Evolutionary conservation across 2,329 filamentous ascomycete species (phyloP).

Genomic region (Kalmusia sp.): DNA sequence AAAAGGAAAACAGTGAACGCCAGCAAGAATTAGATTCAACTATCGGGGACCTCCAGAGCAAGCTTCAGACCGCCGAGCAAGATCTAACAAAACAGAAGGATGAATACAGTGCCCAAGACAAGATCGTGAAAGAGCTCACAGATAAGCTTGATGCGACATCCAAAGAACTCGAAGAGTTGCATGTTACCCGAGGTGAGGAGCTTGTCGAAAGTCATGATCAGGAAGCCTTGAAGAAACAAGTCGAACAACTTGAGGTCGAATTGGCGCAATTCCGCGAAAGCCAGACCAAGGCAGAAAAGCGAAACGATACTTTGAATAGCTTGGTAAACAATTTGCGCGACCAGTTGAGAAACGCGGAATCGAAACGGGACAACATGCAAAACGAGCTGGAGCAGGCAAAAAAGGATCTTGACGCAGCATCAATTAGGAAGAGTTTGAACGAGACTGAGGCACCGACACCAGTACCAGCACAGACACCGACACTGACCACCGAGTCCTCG

Average conservation of each 20-base stretch:
- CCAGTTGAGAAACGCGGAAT: conserved; percentile 62
- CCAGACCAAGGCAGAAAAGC: conserved; percentile 57
- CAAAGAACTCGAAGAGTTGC: conserved; percentile 57
- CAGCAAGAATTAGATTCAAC: conserved; percentile 36
- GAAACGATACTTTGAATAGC: conserved; percentile 60
- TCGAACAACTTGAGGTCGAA: conserved; percentile 40
- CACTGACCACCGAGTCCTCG: conserved; percentile 37
- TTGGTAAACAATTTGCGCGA: conserved; percentile 61
- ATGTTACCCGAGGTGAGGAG: conserved; percentile 38
- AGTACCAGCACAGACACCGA: conserved; percentile 17
- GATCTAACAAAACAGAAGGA: conserved; percentile 55
- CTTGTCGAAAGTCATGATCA: conserved; percentile 37
- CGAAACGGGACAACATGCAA: conserved; percentile 55
- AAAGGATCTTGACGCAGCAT: conserved; percentile 34
- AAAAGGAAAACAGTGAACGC: conserved; percentile 39
- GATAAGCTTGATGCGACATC: conserved; percentile 47
- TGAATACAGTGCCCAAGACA: conserved; percentile 49
- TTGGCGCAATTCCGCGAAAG: conserved; percentile 37
- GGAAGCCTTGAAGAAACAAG: conserved; percentile 33
- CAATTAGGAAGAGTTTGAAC: conserved; percentile 20
- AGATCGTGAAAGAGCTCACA: conserved; percentile 47
- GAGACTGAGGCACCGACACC: conserved; percentile 26
- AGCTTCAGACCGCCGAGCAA: conserved; percentile 47
- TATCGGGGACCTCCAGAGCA: conserved; percentile 36
- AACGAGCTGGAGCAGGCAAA: conserved; percentile 47